phyloP scores from a whole-genome alignment of 2,329 filamentous ascomycete genomes.

The Diplodia corticola region DNA sequence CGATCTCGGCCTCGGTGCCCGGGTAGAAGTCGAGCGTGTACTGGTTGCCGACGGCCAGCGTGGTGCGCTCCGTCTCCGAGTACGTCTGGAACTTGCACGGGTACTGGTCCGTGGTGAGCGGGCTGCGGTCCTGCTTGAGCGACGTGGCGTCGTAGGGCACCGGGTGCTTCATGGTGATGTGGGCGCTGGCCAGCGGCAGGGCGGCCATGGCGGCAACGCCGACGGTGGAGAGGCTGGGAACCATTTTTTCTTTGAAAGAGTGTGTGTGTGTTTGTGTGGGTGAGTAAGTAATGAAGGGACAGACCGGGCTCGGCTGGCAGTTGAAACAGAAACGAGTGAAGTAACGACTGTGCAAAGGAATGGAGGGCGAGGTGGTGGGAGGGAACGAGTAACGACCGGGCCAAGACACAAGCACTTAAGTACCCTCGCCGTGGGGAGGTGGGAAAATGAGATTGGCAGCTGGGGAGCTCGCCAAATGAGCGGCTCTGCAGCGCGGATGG shows the following conservation, averaged over 20 bases:
- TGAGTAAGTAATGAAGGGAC: not conserved
- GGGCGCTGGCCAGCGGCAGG: not conserved
- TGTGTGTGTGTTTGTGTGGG: not conserved
- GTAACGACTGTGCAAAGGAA: not conserved
- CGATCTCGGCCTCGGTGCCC: not conserved
- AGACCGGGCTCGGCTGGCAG: not conserved
- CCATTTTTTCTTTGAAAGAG: not conserved
- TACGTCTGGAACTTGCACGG: constrained; percentile 16
- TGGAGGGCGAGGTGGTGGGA: not conserved
- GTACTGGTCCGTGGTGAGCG: constrained; percentile 5
- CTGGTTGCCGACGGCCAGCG: constrained; percentile 55
- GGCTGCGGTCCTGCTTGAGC: constrained; percentile 15
- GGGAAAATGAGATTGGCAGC: constrained; percentile 5
- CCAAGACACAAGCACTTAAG: constrained; percentile 3
- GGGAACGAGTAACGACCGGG: not conserved
- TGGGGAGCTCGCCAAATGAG: not conserved
- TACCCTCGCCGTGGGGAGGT: not conserved
- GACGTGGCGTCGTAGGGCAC: not conserved
- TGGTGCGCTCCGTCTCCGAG: constrained; percentile 2
- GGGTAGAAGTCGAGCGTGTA: constrained; percentile 62
- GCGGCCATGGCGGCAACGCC: constrained; percentile 2
- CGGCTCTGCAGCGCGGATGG: constrained; percentile 1
- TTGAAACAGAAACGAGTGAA: not conserved
- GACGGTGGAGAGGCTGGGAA: not conserved
- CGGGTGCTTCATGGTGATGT: constrained; percentile 17